Evolutionary conservation across 2,329 filamentous ascomycete genomes (phyloP).

Genomic region (Sphaceloma murrayae): DNA sequence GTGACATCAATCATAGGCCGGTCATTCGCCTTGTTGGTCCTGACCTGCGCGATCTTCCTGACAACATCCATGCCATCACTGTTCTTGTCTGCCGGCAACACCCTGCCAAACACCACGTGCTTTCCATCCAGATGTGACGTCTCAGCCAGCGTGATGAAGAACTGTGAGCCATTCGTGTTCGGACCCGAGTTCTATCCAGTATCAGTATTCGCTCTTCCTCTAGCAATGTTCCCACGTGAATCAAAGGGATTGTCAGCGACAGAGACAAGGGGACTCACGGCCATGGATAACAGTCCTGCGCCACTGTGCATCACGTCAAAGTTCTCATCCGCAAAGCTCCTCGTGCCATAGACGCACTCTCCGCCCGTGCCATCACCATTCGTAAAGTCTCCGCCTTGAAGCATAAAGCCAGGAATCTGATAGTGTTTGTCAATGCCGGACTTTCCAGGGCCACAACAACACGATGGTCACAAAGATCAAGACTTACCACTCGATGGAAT

Average conservation of each 20-base stretch:
- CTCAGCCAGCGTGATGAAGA: conserved; percentile 88
- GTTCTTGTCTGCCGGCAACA: conserved; percentile 39
- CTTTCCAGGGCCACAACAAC: too few species aligned
- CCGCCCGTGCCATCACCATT: conserved; percentile 87
- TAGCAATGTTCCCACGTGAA: too few species aligned
- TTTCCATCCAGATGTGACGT: conserved; percentile 86
- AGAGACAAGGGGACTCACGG: conserved; percentile 48
- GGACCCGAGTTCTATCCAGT: conserved; percentile 66
- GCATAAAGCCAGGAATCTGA: conserved; percentile 98
- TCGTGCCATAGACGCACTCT: conserved; percentile 69
- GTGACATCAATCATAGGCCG: conserved; percentile 76
- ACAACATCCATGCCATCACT: conserved; percentile 79
- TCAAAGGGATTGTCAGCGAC: too few species aligned
- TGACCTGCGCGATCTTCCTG: conserved; percentile 81
- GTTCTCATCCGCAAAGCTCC: conserved; percentile 83
- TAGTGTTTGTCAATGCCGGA: neutral
- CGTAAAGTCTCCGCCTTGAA: conserved; percentile 91
- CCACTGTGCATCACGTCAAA: conserved; percentile 70
- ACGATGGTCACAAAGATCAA: neutral
- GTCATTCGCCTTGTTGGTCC: conserved; percentile 67
- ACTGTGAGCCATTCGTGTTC: conserved; percentile 89
- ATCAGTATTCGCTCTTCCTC: too few species aligned
- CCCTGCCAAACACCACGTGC: conserved; percentile 91
- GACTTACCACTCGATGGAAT: conserved; percentile 81
- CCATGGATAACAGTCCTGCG: conserved; percentile 83